A percentile compares a stretch with the other conserved stretches of the same genome.
Conservation (phyloP, 148 eudicot genomes). For the Nepenthes gracilis region DNA sequence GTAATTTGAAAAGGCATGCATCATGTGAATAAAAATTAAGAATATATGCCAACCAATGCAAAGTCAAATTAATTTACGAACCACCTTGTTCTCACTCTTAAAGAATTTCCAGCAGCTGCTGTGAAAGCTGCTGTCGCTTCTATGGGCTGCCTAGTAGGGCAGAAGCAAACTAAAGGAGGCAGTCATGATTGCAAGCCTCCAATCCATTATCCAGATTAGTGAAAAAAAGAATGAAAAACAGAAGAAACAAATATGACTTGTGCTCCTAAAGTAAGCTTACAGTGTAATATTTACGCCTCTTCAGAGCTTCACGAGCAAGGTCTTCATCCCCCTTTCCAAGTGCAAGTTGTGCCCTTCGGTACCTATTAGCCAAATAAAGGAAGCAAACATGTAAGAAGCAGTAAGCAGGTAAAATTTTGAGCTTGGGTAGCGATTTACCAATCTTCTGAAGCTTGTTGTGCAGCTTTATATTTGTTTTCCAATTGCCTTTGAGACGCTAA, state of each 20-base stretch:
- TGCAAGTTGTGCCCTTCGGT: conserved; percentile 86
- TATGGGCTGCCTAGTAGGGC: too few species aligned
- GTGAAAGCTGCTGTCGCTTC: too few species aligned
- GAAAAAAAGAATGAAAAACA: background rate
- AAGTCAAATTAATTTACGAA: too few species aligned
- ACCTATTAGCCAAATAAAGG: conserved; percentile 41
- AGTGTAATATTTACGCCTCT: conserved; percentile 88
- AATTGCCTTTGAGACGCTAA: conserved; percentile 96
- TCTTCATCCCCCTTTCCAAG: conserved; percentile 93
- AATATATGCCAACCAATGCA: too few species aligned
- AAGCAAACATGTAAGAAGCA: background rate
- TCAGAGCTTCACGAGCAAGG: conserved; percentile 99
- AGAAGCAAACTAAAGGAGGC: too few species aligned
- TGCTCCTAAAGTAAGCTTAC: conserved; percentile 31
- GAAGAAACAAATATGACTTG: background rate
- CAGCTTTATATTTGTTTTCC: conserved; percentile 77
- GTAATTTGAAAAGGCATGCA: too few species aligned
- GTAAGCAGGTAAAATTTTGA: conserved; percentile 5
- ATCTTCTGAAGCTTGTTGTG: conserved; percentile 88
- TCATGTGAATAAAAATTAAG: too few species aligned
- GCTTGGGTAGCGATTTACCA: conserved; percentile 39
- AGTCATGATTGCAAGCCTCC: too few species aligned
- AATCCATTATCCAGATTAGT: conserved; percentile 1
- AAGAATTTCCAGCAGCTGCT: too few species aligned
- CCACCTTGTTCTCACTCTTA: too few species aligned